These are phyloP conservation scores for Neurospora tetrasperma DNA, from an alignment of 495 filamentous ascomycete species.

Conservation along the genomic window DNA sequence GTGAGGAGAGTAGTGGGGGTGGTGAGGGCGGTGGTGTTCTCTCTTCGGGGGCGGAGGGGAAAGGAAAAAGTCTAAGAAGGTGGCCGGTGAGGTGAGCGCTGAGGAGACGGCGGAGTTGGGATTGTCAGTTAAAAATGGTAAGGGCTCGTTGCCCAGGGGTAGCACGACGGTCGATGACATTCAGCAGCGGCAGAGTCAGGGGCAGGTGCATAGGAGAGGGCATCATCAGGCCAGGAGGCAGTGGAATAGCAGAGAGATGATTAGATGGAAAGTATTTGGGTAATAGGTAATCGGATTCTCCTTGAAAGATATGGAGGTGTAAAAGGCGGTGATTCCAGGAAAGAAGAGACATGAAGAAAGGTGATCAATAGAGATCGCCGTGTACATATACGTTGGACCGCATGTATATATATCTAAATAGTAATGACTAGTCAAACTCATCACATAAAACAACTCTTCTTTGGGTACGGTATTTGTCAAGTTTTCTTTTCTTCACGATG, in stretches of 20 bases:
- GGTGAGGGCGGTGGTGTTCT: slow-evolving; percentile 1
- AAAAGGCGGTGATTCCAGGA: background rate
- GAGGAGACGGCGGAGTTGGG: slow-evolving; percentile 29
- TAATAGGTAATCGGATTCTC: background rate
- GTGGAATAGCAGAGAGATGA: background rate
- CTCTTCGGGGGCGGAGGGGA: background rate
- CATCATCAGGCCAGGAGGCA: background rate
- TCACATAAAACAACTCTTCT: background rate
- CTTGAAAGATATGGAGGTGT: background rate
- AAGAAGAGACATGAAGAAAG: background rate
- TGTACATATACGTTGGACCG: background rate
- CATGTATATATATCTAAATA: background rate
- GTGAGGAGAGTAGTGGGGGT: background rate
- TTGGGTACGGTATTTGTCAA: background rate
- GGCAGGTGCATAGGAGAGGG: background rate
- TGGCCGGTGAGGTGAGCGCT: slow-evolving; percentile 14
- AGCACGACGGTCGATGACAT: slow-evolving; percentile 5
- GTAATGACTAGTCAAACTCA: background rate
- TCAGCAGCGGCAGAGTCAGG: background rate
- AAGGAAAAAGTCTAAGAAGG: background rate
- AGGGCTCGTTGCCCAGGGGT: background rate
- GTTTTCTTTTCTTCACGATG: background rate
- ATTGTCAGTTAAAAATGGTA: slow-evolving; percentile 1
- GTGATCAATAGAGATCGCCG: background rate
- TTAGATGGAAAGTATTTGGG: background rate